Conservation (phyloP, 805 yeast genomes). For the Wickerhamiella domercqiae region DNA sequence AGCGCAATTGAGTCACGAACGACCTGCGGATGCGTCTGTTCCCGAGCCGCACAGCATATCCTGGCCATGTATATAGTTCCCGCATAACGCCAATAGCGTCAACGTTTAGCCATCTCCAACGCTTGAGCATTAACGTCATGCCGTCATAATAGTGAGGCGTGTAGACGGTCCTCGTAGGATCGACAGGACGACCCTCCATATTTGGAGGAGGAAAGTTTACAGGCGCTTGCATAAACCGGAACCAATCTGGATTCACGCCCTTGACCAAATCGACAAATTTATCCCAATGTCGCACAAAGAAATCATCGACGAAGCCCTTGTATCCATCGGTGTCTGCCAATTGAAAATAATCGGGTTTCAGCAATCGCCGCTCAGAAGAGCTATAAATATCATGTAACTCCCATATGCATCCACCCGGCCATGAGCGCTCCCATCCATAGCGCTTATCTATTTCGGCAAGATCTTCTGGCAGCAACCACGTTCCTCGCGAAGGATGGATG, state of each 20-base stretch:
- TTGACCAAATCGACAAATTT: conserved; percentile 37
- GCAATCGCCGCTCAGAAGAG: conserved; percentile 23
- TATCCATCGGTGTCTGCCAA: conserved; percentile 14
- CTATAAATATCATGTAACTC: conserved; percentile 72
- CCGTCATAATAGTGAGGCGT: conserved; percentile 95
- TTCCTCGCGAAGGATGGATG: conserved; percentile 51
- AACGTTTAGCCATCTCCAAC: conserved; percentile 73
- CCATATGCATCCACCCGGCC: conserved; percentile 77
- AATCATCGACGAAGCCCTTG: conserved; percentile 35
- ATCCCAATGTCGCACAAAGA: conserved; percentile 48
- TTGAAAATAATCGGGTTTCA: conserved; percentile 36
- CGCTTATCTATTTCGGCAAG: conserved; percentile 34
- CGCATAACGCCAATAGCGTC: conserved; percentile 83
- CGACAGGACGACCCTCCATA: conserved; percentile 43
- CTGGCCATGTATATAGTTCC: conserved; percentile 59
- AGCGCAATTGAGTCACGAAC: conserved; percentile 49
- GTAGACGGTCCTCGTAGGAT: conserved; percentile 28
- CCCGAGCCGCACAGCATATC: conserved; percentile 56
- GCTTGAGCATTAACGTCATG: conserved; percentile 76
- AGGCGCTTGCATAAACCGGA: conserved; percentile 65
- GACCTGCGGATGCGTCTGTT: conserved; percentile 60
- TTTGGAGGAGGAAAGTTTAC: conserved; percentile 65
- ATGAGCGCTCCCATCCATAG: conserved; percentile 61
- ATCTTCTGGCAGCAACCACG: conserved; percentile 44
- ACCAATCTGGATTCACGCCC: conserved; percentile 28